Base-by-base conservation (phyloP, 345 rosid genomes). In the Hevea brasiliensis region DNA sequence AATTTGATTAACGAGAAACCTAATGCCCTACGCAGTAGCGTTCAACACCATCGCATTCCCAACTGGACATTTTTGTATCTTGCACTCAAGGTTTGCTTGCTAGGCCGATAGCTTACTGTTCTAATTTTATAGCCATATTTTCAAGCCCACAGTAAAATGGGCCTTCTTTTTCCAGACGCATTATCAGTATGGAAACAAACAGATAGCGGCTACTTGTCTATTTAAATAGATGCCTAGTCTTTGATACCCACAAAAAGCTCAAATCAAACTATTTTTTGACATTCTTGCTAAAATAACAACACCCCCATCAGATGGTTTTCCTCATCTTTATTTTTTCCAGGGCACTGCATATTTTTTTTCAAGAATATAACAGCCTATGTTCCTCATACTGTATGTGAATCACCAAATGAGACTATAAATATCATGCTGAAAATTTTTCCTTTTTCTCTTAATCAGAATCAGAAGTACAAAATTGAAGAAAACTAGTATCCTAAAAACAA, bases 381-480 rank as follows among this genome's bases (percentile, higher is more conserved):
- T 26, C 61, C 82, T 80, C 59, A 62, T 53, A 65, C 67, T 21
- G 24, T 56, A 29, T 65, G 57, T 13, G 56, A 62, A 70, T 66
- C 66, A 26, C 74, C 26, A 21, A 71, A 42, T 63, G 37, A 64
- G 13, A 66, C 59, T 61, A 77, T 64, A 58, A 50, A 77, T 56
- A 27, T 61, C 55, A 14, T 35, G 47, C 40, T 70, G 23, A 76
- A 79, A 72, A 62, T 29, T 40, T 65, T 57, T 21, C 37, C 63
- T 29, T 32, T 27, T 45, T 21, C 59, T 70, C 53, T 40, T 47
- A 60, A 70, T 76, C 67, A 57, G 64, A 72, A 32, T 15, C 53
- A 66, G 51, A 65, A 61, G 70, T 79, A 61, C 67, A 74, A 69
- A 79, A 74, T 27, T 58, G 51, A 72, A 50, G 71, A 68, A 72